Conservation (phyloP, 2,329 filamentous ascomycete genomes). For the Lecanoromycetidae sp. region DNA sequence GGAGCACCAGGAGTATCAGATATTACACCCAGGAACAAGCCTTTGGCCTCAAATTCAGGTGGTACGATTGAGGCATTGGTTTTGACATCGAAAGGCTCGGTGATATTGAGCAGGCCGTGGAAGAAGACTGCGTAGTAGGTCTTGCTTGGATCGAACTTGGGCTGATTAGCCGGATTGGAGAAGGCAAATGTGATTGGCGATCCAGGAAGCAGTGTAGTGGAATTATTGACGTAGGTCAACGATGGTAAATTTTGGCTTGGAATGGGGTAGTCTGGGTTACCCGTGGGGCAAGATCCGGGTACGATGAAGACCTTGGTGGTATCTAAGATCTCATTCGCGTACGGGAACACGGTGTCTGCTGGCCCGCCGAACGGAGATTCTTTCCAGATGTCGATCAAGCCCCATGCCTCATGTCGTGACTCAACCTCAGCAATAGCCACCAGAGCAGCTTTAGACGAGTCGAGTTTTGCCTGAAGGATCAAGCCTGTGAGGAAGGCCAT, state of each 20-base stretch:
- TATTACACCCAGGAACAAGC: constrained; percentile 29
- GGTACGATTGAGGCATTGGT: constrained; percentile 28
- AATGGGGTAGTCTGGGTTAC: constrained; percentile 29
- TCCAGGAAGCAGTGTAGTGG: constrained; percentile 24
- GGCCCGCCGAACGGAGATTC: constrained; percentile 32
- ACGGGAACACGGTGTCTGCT: constrained; percentile 30
- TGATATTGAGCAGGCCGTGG: constrained; percentile 28
- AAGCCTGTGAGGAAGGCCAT: constrained; percentile 17
- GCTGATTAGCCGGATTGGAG: constrained; percentile 19
- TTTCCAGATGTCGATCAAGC: constrained; percentile 32
- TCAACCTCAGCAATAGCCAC: constrained; percentile 30
- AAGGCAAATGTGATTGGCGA: constrained; percentile 26
- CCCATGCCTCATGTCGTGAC: constrained; percentile 32
- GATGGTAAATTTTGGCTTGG: constrained; percentile 28
- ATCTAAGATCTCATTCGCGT: constrained; percentile 33
- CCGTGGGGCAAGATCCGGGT: constrained; percentile 26
- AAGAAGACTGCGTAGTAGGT: constrained; percentile 34
- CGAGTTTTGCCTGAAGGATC: constrained; percentile 29
- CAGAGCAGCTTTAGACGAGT: constrained; percentile 28
- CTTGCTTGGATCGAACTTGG: constrained; percentile 18
- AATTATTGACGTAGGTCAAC: constrained; percentile 22
- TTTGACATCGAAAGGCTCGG: constrained; percentile 27
- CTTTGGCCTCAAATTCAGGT: constrained; percentile 27
- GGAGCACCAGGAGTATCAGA: constrained; percentile 28
- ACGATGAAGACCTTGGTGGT: constrained; percentile 26